Conservation (phyloP, 192 early-diverging fungal genomes). For the Entophlyctis luteolus region DNA sequence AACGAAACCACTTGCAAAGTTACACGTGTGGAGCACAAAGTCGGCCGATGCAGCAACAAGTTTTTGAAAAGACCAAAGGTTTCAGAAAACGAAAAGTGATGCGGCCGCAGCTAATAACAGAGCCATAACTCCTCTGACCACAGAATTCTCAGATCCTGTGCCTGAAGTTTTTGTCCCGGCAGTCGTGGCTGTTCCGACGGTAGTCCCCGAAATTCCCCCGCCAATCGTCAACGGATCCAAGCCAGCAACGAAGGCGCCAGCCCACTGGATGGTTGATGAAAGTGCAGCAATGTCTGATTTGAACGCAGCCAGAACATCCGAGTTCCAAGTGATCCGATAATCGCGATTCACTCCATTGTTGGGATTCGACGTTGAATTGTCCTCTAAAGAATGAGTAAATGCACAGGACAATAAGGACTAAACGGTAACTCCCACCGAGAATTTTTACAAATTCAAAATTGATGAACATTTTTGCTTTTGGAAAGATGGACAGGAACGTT, state of each 20-base stretch:
- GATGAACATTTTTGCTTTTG: conserved; percentile 18
- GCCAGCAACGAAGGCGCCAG: conserved; percentile 6
- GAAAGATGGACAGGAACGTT: background rate
- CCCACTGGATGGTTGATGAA: background rate
- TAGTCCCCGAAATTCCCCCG: background rate
- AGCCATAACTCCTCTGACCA: no score
- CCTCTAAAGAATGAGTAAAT: no score
- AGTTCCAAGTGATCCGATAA: conserved; percentile 13
- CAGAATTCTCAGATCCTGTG: no score
- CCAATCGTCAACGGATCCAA: conserved; percentile 4
- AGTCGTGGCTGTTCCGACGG: background rate
- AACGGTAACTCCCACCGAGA: no score
- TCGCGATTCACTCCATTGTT: conserved; percentile 10
- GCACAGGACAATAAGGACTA: background rate
- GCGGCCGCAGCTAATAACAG: no score
- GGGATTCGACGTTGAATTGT: background rate
- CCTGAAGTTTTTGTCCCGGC: background rate
- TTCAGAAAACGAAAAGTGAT: no score
- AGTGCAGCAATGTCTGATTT: background rate
- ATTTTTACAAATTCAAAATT: conserved; percentile 14
- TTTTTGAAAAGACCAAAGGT: no score
- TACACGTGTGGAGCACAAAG: no score
- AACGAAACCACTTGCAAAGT: no score
- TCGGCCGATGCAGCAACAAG: no score
- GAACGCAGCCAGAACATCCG: conserved; percentile 1